Evolutionary conservation across 148 eudicot genomes (phyloP), one percentile per base, ranked within the genome.

Genomic region (Camellia japonica): DNA sequence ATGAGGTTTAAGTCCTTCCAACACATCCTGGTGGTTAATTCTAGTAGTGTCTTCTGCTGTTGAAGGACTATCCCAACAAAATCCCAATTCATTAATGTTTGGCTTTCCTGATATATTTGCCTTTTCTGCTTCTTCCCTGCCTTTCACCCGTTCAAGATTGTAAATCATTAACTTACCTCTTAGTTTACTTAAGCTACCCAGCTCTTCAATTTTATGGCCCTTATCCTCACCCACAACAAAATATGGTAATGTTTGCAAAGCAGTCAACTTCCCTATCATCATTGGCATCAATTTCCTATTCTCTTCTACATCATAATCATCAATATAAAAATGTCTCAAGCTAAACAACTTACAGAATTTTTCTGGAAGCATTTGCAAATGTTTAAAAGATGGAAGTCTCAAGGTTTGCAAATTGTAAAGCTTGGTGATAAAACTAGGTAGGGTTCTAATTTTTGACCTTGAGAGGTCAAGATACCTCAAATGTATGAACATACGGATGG

Each of bases 401-500:
- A 87, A 52, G 5, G 92, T 87, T 19, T 87, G 90, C 80, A 87
- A 70, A 66, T 89, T 81, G 41, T 55, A 79, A 44, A 88, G 88
- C 23, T 68, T 74, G 54, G 84, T 72, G 46, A 82, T 72, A 12
- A 86, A 72, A 11, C 59, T 23, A 0, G 88, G 87, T 14, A 85
- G 81, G 2, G 9, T 12, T 71, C 51, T 7, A 10, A 85, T 75
- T 1, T 2, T 9, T n/a, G 70, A 77, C 7, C 0, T 0, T 6
- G 85, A 83, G 7, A 85, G 52, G 38, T 85, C 65, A 7, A 85
- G 82, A 71, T 75, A 67, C 58, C 83, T 81, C 18, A 85, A 51
- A 71, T 82, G 86, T 58, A 18, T 75, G 23, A 81, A 19, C 15
- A 65, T 16, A 0, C 49, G 16, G 0, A 82, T 58, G 2, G 55